Evolutionary conservation across 139 green algal species (phyloP).

Genomic region (Deuterostichococcus epilithicus): DNA sequence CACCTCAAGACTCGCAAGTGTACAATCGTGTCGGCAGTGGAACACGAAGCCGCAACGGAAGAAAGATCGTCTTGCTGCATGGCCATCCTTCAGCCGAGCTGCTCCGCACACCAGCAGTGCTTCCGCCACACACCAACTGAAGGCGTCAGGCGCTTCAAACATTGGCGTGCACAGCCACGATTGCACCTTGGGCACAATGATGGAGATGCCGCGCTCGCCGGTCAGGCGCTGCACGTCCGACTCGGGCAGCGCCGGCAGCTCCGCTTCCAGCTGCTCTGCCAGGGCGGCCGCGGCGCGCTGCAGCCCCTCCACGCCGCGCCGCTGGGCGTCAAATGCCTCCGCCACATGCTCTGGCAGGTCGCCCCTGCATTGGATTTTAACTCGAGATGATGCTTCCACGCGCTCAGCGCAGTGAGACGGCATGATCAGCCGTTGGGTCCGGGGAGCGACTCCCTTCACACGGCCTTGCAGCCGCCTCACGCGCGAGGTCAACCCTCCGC

Average conservation of each 20-base stretch:
- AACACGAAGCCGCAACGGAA: neutral
- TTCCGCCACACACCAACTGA: no score
- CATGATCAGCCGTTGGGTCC: no score
- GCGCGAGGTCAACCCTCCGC: no score
- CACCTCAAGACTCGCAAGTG: neutral
- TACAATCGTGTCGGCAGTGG: neutral
- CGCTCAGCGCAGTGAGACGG: no score
- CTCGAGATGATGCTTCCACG: no score
- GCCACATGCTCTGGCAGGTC: slow-evolving; percentile 76
- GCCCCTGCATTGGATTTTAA: slow-evolving; percentile 52
- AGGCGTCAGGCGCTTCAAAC: no score
- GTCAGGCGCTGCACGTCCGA: neutral
- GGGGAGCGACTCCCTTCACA: no score
- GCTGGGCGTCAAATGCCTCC: slow-evolving; percentile 61
- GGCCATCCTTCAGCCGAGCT: neutral
- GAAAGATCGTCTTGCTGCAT: slow-evolving; percentile 8
- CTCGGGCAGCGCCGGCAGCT: slow-evolving; percentile 63
- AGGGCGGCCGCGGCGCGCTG: slow-evolving; percentile 46
- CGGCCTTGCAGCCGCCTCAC: no score
- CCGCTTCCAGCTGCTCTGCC: slow-evolving; percentile 62
- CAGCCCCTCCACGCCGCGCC: slow-evolving; percentile 64
- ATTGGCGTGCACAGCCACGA: slow-evolving; percentile 13
- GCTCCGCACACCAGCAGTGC: no score
- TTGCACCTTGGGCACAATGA: neutral
- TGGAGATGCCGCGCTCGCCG: neutral